phyloP scores from a whole-genome alignment of 1,139 yeast genomes.

The Pneumocystis wakefieldiae region DNA sequence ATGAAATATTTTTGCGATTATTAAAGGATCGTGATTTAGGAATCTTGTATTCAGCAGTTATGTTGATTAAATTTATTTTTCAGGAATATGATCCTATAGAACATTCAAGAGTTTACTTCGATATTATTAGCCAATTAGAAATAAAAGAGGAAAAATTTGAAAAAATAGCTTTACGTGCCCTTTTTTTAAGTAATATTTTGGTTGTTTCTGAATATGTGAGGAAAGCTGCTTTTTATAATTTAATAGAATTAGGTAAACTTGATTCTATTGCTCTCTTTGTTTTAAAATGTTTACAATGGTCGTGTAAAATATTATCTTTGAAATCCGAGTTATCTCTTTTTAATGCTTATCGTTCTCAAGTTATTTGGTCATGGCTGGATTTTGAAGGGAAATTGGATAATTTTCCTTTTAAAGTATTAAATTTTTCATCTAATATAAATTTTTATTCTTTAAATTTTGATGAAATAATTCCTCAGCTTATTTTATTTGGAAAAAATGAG shows the following conservation, averaged over 20 bases:
- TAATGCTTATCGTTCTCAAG: conserved; percentile 24
- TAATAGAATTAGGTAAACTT: conserved; percentile 9
- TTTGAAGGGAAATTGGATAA: conserved; percentile 19
- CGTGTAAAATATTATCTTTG: conserved; percentile 6
- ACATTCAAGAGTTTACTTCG: not conserved
- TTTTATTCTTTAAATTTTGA: conserved; percentile 24
- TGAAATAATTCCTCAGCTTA: conserved; percentile 9
- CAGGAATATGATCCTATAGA: not conserved
- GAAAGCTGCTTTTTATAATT: conserved; percentile 10
- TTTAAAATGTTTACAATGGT: conserved; percentile 5
- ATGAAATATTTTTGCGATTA: not conserved
- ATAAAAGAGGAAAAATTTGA: not conserved
- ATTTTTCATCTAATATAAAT: conserved; percentile 19
- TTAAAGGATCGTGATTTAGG: not conserved
- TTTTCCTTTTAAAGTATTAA: conserved; percentile 31
- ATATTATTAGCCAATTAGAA: not conserved
- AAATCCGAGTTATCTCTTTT: conserved; percentile 20
- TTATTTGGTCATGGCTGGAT: conserved; percentile 30
- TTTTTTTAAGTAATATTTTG: not conserved
- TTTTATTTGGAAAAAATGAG: conserved; percentile 9
- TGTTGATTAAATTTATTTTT: not conserved
- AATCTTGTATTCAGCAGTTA: not conserved
- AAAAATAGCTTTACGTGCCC: not conserved
- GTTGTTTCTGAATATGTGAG: not conserved
- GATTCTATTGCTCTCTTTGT: not conserved